These are phyloP conservation scores for Alnus glutinosa DNA, from an alignment of 306 rosid species.

Conservation along the genomic window DNA sequence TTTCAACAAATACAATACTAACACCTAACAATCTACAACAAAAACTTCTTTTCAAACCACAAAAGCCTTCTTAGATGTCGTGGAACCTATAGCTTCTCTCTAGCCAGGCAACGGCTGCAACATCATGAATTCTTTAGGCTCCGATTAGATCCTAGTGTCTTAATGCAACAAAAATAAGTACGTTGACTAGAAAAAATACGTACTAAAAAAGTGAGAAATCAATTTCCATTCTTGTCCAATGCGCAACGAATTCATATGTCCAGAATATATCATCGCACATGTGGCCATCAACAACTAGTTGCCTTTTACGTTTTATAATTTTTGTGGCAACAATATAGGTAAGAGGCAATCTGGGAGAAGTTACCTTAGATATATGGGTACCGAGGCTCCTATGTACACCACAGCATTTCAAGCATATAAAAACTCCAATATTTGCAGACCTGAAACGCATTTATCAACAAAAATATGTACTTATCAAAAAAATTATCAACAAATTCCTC, in stretches of 20 bases:
- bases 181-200: constrained; percentile 7
- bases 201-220: background rate
- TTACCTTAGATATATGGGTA: constrained; percentile 93
- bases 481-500: constrained; percentile 7
- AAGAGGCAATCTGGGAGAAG: constrained; percentile 14
- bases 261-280: background rate
- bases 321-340: constrained; percentile 16
- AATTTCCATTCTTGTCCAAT: background rate
- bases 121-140: background rate
- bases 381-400: constrained; percentile 98
- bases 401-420: constrained; percentile 93
- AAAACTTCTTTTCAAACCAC: background rate
- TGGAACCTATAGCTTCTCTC: background rate
- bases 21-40: background rate
- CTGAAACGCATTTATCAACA: constrained; percentile 46
- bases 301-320: background rate
- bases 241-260: background rate
- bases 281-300: background rate
- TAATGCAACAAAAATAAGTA: background rate
- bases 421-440: constrained; percentile 96
- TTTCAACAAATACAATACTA: background rate
- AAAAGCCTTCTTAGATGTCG: background rate
- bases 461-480: background rate
- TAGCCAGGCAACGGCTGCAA: background rate
- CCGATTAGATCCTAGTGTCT: background rate